A percentile compares a stretch with the other conserved stretches of the same genome.
These are phyloP conservation scores for Pugionium dolabratum DNA, from an alignment of 345 rosid genomes.

Conservation along the genomic window DNA sequence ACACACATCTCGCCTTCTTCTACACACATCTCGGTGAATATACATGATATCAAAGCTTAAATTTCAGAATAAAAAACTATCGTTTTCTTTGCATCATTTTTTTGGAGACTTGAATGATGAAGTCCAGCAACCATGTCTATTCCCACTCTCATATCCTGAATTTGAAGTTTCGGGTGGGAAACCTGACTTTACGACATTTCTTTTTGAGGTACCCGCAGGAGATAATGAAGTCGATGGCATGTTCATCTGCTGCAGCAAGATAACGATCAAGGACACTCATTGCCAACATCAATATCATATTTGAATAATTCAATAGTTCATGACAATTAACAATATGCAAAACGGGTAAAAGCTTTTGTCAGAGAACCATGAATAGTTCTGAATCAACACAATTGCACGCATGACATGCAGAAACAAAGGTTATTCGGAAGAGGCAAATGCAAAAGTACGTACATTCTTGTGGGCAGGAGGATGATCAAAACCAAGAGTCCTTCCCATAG, in stretches of 20 bases:
- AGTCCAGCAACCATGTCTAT: conserved; percentile 72
- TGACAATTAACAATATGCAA: conserved; percentile 1
- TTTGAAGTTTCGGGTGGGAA: conserved; percentile 59
- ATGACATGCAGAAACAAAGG: too few relatives aligned
- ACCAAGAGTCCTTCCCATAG: conserved; percentile 53
- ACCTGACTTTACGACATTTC: conserved; percentile 52
- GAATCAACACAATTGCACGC: not conserved
- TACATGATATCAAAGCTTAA: not conserved
- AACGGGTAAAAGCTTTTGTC: not conserved
- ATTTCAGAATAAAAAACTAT: not conserved
- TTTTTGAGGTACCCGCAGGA: conserved; percentile 64
- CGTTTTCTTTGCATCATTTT: conserved; percentile 42
- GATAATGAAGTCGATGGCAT: conserved; percentile 62
- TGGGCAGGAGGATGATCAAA: conserved; percentile 46
- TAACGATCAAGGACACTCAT: conserved; percentile 9
- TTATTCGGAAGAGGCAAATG: not conserved
- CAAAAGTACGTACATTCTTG: conserved; percentile 54
- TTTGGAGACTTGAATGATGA: conserved; percentile 73
- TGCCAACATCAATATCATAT: conserved; percentile 8
- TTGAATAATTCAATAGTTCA: not conserved
- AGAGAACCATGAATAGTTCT: not conserved
- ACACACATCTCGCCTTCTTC: not conserved
- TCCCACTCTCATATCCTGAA: conserved; percentile 54
- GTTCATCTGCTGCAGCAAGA: conserved; percentile 38
- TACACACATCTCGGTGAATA: conserved; percentile 39